A percentile compares a stretch with the other conserved stretches of the same genome.
Conservation (phyloP, 495 filamentous ascomycete genomes). For the Pseudotulostoma volvatum region DNA sequence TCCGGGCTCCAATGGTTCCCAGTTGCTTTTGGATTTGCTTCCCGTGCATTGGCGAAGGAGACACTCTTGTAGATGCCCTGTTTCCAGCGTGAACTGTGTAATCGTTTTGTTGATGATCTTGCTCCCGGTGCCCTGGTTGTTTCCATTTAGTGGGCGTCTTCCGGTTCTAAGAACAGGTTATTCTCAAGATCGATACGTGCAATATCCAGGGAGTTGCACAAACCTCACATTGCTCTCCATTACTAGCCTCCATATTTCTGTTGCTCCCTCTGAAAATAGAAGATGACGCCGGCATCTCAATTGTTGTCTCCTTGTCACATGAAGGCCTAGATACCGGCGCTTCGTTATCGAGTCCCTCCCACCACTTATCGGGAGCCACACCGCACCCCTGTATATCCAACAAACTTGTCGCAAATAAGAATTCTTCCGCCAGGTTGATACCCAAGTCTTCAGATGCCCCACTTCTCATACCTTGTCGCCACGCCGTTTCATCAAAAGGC, state of each 20-base stretch:
- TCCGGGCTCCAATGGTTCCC: conserved; percentile 5
- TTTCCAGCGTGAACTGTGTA: neutral
- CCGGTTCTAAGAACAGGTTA: conserved; percentile 16
- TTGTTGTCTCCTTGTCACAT: neutral
- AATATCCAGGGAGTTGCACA: neutral
- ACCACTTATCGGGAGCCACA: conserved; percentile 22
- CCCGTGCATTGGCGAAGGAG: neutral
- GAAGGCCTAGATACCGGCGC: neutral
- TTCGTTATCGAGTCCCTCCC: conserved; percentile 14
- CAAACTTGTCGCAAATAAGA: neutral
- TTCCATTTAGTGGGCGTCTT: conserved; percentile 21
- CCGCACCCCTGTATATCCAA: conserved; percentile 1
- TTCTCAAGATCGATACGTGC: neutral
- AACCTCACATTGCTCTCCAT: conserved; percentile 21
- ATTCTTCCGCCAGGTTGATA: neutral
- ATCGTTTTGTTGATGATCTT: neutral
- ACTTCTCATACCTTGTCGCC: conserved; percentile 10
- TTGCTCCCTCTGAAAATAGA: neutral
- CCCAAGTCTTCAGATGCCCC: neutral
- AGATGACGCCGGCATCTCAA: neutral
- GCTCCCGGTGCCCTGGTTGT: neutral
- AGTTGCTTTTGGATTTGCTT: conserved; percentile 3
- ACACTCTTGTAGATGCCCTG: neutral
- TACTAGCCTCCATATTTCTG: conserved; percentile 1
- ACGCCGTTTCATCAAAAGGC: conserved; percentile 28